Evolutionary conservation across 2,329 filamentous ascomycete genomes (phyloP).

Genomic region (Hortaea werneckii): DNA sequence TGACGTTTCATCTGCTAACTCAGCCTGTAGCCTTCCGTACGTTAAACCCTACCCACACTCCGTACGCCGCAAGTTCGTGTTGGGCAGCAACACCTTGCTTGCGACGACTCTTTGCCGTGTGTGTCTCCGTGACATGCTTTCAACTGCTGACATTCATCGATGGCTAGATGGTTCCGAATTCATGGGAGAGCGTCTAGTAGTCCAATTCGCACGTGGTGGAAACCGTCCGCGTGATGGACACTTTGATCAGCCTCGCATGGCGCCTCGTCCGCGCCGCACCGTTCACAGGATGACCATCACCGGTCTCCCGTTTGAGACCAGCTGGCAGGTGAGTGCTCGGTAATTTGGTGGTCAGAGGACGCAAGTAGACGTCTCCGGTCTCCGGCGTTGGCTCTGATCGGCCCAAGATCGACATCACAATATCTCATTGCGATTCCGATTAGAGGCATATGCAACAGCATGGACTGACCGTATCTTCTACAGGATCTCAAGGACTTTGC

Average conservation of each 20-base stretch:
- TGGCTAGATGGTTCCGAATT: slow-evolving; percentile 85
- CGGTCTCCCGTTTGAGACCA: slow-evolving; percentile 94
- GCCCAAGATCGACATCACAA: background rate
- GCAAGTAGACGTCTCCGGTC: no score
- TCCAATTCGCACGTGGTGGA: slow-evolving; percentile 92
- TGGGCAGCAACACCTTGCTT: slow-evolving; percentile 4
- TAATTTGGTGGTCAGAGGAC: no score
- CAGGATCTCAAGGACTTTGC: slow-evolving; percentile 99
- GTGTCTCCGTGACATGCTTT: slow-evolving; percentile 11
- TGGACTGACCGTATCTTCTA: slow-evolving; percentile 22
- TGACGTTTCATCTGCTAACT: slow-evolving; percentile 10
- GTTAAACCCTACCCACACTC: slow-evolving; percentile 22
- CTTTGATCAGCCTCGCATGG: slow-evolving; percentile 52
- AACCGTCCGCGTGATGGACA: slow-evolving; percentile 54
- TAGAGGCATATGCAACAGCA: no score
- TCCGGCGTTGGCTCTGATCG: background rate
- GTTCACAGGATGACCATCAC: slow-evolving; percentile 95
- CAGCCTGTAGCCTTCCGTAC: slow-evolving; percentile 48
- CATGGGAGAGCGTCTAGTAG: slow-evolving; percentile 93
- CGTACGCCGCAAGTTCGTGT: background rate
- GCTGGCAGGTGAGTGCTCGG: slow-evolving; percentile 87
- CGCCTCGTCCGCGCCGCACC: slow-evolving; percentile 81
- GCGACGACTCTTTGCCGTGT: background rate
- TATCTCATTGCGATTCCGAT: no score
- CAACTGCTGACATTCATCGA: slow-evolving; percentile 22